Evolutionary conservation across 306 rosid genomes (phyloP).

Genomic region (Mimosa bimucronata): DNA sequence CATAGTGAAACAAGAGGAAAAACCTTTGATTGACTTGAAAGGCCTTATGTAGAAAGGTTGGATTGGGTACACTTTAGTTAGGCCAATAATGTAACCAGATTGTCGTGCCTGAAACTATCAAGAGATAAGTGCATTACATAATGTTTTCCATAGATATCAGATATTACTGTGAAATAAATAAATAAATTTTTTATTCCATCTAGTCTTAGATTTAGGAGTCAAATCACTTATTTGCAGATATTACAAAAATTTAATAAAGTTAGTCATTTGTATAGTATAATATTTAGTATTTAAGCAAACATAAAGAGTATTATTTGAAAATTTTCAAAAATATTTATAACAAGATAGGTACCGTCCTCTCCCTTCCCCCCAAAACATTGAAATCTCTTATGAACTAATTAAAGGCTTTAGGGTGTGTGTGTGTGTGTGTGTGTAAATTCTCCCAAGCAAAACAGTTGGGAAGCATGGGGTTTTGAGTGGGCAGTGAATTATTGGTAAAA

Average conservation of each 20-base stretch:
- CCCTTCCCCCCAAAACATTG: background rate
- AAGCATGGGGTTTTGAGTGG: background rate
- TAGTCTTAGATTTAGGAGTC: no score
- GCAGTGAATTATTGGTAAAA: background rate
- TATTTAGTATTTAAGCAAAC: no score
- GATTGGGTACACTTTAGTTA: background rate
- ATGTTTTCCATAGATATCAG: conserved; percentile 10
- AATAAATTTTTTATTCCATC: no score
- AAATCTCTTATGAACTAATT: background rate
- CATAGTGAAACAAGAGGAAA: background rate
- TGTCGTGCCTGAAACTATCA: background rate
- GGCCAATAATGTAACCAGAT: conserved; percentile 12
- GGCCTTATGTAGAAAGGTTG: background rate
- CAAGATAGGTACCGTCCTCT: background rate
- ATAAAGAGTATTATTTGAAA: background rate
- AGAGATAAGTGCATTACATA: background rate
- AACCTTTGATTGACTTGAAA: background rate
- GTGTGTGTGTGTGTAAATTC: no score
- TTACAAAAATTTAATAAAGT: no score
- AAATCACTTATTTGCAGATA: no score
- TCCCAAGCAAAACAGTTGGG: no score
- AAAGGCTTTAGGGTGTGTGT: no score
- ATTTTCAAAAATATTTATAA: background rate
- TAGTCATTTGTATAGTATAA: no score
- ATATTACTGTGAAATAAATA: no score